Evolutionary conservation across 352 stramenopile species (phyloP).

Genomic region (Phytophthora sp.): DNA sequence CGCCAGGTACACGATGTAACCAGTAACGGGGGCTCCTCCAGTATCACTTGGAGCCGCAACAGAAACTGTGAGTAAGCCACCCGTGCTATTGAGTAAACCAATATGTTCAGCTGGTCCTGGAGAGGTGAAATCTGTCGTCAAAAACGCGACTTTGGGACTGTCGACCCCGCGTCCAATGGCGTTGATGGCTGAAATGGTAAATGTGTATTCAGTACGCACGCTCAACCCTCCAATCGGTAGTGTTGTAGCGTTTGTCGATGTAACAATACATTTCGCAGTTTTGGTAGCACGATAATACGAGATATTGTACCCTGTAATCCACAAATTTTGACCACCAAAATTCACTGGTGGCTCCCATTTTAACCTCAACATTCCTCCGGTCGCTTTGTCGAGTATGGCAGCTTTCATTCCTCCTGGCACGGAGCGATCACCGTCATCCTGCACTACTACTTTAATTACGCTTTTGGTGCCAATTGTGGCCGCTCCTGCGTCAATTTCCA

Average conservation of each 20-base stretch:
- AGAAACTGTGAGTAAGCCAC: constrained; percentile 48
- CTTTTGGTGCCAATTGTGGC: constrained; percentile 36
- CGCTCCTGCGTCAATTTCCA: constrained; percentile 39
- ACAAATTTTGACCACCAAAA: constrained; percentile 42
- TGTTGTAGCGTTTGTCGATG: constrained; percentile 45
- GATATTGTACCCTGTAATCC: constrained; percentile 50
- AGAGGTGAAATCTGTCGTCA: constrained; percentile 48
- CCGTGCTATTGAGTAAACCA: constrained; percentile 41
- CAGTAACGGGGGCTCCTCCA: constrained; percentile 45
- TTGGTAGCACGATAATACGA: constrained; percentile 21
- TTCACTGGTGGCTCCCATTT: constrained; percentile 55
- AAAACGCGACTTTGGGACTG: constrained; percentile 13
- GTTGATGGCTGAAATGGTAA: constrained; percentile 55
- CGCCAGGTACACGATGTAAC: constrained; percentile 36
- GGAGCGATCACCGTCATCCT: constrained; percentile 60
- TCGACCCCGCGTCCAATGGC: constrained; percentile 32
- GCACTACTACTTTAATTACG: constrained; percentile 41
- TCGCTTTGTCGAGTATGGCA: constrained; percentile 30
- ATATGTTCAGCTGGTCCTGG: constrained; percentile 39
- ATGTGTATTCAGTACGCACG: constrained; percentile 36
- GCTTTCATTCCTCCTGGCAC: constrained; percentile 38
- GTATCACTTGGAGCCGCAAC: constrained; percentile 43
- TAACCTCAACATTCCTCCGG: constrained; percentile 54
- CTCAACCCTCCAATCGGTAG: constrained; percentile 37
- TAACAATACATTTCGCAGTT: constrained; percentile 21